Conservation (phyloP, 148 eudicot species). For the Arbutus unedo region DNA sequence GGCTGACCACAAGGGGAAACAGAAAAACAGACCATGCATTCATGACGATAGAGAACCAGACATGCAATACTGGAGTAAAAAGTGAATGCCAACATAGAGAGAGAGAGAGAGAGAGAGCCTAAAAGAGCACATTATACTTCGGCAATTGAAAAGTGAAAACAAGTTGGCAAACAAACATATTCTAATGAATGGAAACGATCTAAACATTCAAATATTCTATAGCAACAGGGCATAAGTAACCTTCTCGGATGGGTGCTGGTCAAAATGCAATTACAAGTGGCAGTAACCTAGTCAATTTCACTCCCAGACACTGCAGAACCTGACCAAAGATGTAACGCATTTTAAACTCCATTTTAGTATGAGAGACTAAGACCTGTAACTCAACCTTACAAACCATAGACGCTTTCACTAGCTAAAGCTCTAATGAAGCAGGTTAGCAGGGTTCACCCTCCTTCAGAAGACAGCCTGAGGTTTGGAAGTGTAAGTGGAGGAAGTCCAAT, state of each 20-base stretch:
- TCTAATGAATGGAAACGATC: background rate
- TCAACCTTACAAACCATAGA: background rate
- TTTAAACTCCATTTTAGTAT: background rate
- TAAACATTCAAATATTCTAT: slow-evolving; percentile 3
- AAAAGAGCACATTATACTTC: background rate
- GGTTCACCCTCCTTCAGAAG: background rate
- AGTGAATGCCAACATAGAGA: background rate
- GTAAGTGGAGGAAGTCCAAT: background rate
- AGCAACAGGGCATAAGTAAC: background rate
- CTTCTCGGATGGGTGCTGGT: background rate
- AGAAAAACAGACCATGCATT: background rate
- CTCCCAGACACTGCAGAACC: background rate
- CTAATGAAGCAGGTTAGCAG: background rate
- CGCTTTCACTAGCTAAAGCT: background rate
- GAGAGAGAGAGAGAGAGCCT: background rate
- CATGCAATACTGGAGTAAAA: background rate
- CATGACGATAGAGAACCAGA: background rate
- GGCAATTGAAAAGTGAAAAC: background rate
- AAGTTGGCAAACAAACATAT: background rate
- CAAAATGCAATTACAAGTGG: background rate
- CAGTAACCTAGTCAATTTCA: background rate
- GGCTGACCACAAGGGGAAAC: background rate
- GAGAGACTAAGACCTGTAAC: background rate
- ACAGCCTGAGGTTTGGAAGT: background rate
- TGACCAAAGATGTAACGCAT: background rate